These are phyloP conservation scores for Phytopythium kandeliae DNA, from an alignment of 352 stramenopile genomes.

Conservation along the genomic window DNA sequence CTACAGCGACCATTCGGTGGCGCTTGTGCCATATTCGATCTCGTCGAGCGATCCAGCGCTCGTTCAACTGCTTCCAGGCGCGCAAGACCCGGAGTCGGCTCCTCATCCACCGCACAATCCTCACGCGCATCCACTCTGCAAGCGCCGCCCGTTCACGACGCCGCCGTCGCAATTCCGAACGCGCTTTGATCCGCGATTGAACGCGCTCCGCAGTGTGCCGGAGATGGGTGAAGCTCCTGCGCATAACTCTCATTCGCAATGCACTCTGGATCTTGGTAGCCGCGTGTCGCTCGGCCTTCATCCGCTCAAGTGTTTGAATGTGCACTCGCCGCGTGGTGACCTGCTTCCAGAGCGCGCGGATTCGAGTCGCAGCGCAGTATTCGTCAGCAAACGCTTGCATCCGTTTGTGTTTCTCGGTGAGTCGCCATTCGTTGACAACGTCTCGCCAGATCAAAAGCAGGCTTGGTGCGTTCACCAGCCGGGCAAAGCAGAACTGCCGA, in stretches of 20 bases:
- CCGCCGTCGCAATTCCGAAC: conserved; percentile 25
- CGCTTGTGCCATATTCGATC: conserved; percentile 43
- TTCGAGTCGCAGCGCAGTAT: conserved; percentile 47
- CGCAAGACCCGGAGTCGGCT: conserved; percentile 28
- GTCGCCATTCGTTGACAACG: conserved; percentile 44
- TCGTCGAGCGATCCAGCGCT: conserved; percentile 27
- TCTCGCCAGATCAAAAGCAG: conserved; percentile 30
- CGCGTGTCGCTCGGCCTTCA: conserved; percentile 35
- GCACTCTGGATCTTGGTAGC: conserved; percentile 43
- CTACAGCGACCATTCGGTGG: conserved; percentile 20
- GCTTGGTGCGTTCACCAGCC: conserved; percentile 34
- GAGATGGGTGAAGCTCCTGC: conserved; percentile 15
- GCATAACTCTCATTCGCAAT: conserved; percentile 17
- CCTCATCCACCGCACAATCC: conserved; percentile 48
- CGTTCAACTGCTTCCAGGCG: conserved; percentile 48
- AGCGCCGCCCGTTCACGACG: conserved; percentile 20
- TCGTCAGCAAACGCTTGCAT: conserved; percentile 18
- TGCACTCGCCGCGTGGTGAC: conserved; percentile 10
- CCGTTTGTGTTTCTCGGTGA: conserved; percentile 23
- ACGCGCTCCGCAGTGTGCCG: conserved; percentile 6
- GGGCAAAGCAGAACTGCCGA: conserved; percentile 36
- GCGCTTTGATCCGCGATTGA: conserved; percentile 28
- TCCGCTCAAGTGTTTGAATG: conserved; percentile 13
- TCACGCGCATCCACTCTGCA: conserved; percentile 37
- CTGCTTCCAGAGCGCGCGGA: conserved; percentile 39